Base-by-base conservation (phyloP, 2,329 filamentous ascomycete species). In the Pseudonectria buxi region DNA sequence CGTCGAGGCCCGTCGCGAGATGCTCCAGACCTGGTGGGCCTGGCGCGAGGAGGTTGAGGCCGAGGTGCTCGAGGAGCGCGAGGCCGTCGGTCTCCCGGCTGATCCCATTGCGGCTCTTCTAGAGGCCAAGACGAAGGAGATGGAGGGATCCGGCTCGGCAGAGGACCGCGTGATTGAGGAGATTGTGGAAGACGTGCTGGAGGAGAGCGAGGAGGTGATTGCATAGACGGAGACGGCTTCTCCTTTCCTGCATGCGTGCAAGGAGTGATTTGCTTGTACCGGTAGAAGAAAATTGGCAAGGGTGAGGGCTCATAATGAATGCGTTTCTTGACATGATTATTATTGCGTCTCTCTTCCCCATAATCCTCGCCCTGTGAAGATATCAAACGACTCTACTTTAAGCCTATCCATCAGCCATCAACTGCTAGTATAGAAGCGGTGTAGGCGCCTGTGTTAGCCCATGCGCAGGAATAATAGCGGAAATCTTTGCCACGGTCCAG, bases 141-240 rank as follows among this genome's bases (percentile, higher is more conserved):
- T 76, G 40, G 68, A 74, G 57, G 70, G 50, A 6, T 36, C 69
- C 12, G 75, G 74, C 28, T 76, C 78, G 49, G 79, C 76, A 41
- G 77, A 85, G 63, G 85, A 85, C 46, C 70, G 76, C 54, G 80
- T 94, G 44, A 88, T 95, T 45, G 92, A 96, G 66, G 85, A 90
- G 69, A 83, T 86, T 50, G 79, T 86, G 47, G 83, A 87, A 65
- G 89, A 95, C 68, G 90, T 81, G 14, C 62, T 81, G 33, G 77
- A 89, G 65, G 85, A 95, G 76, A 83, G 72, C 39, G 92, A 96
- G 72, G 92, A 96, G 64, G 64, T 79, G 49, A 58, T 79, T 33
- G 54, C 40, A 44, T 65, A 60, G 50, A 52, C 26, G 39, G 43
- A 33, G 27, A 37, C 24, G 26, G 41, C 39, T 33, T 50, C 38